These are phyloP conservation scores for Flaveria robusta DNA, from an alignment of 129 eudicot genomes.

Conservation along the genomic window DNA sequence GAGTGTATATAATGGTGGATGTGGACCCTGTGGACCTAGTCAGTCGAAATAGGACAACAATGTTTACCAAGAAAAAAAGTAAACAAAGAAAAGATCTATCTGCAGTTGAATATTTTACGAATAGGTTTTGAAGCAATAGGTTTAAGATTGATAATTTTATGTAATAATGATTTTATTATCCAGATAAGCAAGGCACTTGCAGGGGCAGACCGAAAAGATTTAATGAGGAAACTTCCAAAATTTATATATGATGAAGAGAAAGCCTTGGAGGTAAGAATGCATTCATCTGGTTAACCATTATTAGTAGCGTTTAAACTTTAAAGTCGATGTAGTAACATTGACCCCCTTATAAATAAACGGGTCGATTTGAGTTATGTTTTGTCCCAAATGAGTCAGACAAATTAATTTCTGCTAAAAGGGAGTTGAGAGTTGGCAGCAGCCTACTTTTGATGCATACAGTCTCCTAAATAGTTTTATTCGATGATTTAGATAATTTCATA, in stretches of 20 bases:
- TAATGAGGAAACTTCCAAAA: slow-evolving; percentile 71
- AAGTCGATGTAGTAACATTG: neutral
- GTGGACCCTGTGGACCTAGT: neutral
- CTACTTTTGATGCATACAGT: neutral
- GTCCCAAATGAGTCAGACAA: neutral
- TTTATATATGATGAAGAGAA: slow-evolving; percentile 80
- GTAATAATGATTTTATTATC: neutral
- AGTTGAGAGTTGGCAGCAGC: neutral
- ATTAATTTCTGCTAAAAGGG: neutral
- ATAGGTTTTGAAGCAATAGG: neutral
- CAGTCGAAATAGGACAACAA: neutral
- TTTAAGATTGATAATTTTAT: neutral
- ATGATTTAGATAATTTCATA: neutral
- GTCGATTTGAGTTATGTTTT: neutral
- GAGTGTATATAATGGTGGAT: neutral
- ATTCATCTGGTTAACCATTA: neutral
- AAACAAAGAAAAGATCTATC: too few relatives aligned
- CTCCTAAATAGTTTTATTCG: neutral
- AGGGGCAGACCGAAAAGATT: slow-evolving; percentile 65
- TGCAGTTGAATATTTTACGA: neutral
- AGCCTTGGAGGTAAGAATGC: slow-evolving; percentile 62
- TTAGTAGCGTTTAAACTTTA: neutral
- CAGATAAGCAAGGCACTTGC: slow-evolving; percentile 72
- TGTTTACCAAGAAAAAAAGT: neutral
- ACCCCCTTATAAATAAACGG: neutral